Base-by-base conservation (phyloP, 1,284 basidiomycete species). In the Tremellales sp. region DNA sequence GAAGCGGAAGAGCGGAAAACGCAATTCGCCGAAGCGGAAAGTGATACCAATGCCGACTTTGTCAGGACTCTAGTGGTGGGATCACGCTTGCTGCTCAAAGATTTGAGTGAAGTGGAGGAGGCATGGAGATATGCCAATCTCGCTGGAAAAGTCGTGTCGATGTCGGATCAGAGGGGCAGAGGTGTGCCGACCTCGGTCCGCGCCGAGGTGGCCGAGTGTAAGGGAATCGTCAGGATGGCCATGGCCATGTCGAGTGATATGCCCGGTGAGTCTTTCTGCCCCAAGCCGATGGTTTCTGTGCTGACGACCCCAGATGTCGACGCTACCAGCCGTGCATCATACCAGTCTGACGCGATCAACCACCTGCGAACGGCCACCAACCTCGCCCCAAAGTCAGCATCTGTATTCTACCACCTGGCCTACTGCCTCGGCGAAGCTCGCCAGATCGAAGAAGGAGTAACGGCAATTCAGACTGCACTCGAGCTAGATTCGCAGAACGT, bases 351-450 rank as follows among this genome's bases (percentile, higher is more conserved):
- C 35, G 83, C 87, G 0, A 80, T 86, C 53, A 68, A 76, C 0
- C 78, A 82, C 33, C 81, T 89, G 33, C 68, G 76, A 4, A 66
- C 70, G 0, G 82, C 88, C 0, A 75, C 84, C 6, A 67, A 77
- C 23, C 74, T 81, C 8, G 74, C 81, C 48, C 79, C 84, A 0
- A 80, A 79, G 0, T 80, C 86, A 1, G 79, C 83, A 1, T 64
- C 70, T 21, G 83, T 81, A 0, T 80, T 84, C 62, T 93, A 87
- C 65, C 86, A 92, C 53, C 81, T 92, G 17, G 85, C 91, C 0
- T 76, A 90, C 10, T 84, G 84, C 0, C 83, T 87, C 46, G 80
- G 87, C 10, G 81, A 84, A 46, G 78, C 79, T n/a, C 82, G 85
- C 24, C 81, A 89, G 56, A 75, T 93, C 19, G 77, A 81, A 25